phyloP scores from a whole-genome alignment of 2,329 filamentous ascomycete species.

The Aspergillus texensis region DNA sequence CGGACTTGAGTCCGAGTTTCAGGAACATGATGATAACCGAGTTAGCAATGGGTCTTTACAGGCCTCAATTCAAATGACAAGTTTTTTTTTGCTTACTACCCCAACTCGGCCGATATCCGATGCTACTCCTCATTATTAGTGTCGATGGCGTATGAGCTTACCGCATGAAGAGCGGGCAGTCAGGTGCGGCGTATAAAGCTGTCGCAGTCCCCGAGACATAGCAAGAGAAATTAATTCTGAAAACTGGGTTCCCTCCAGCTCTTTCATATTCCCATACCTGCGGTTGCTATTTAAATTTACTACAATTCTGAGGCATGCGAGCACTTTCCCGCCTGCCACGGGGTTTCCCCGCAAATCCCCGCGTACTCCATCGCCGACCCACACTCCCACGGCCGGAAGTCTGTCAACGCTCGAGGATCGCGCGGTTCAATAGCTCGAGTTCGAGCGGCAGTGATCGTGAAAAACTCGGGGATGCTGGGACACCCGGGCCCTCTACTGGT shows the following conservation, averaged over 20 bases:
- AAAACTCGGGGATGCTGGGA: conserved; percentile 17
- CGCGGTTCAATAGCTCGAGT: conserved; percentile 25
- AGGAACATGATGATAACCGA: conserved; percentile 1
- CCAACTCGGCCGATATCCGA: conserved; percentile 22
- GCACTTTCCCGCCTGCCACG: conserved; percentile 22
- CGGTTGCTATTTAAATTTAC: background rate
- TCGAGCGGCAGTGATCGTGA: conserved; percentile 6
- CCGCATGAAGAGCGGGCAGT: background rate
- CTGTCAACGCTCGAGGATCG: conserved; percentile 9
- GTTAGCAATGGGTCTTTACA: background rate
- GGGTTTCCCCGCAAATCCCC: conserved; percentile 31
- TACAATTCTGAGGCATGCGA: conserved; percentile 26
- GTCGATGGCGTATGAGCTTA: conserved; percentile 16
- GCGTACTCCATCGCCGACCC: conserved; percentile 26
- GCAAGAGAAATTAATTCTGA: background rate
- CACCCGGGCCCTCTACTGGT: conserved; percentile 17
- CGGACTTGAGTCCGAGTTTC: background rate
- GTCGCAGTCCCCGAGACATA: background rate
- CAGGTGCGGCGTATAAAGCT: background rate
- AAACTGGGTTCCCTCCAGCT: background rate
- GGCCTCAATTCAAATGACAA: background rate
- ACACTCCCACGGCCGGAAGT: conserved; percentile 16
- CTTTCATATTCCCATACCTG: background rate
- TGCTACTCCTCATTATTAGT: conserved; percentile 15
- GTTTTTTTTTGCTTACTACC: background rate